Base-by-base conservation (phyloP, 768 basidiomycete species). In the Macrolepiota dolichaula region DNA sequence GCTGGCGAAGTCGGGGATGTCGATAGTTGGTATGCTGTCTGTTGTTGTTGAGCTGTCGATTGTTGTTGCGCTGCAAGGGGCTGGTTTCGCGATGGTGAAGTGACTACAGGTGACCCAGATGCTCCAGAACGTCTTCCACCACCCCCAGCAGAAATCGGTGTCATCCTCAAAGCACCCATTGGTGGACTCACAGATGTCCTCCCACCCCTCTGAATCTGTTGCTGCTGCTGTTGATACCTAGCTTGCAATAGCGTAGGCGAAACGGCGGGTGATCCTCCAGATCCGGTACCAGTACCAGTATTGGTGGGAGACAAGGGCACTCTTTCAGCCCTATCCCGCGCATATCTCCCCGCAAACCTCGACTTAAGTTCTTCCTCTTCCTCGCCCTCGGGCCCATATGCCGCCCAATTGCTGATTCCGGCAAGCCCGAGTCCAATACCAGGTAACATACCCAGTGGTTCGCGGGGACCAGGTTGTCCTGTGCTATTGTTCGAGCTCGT, bases 1-100 rank as follows among this genome's bases (percentile, higher is more conserved):
- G 59, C 61, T 6, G 73, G 70, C 2, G 70, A 72, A 25, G 71
- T 71, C 3, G 72, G 70, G 1, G 68, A 70, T 1, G 67, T 53
- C 10, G 63, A 65, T 42, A 51, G 24, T 24, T 24, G n/a, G 7
- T 42, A 52, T 12, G 24, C 22, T 32, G 27, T 40, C 36, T 32
- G 38, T 4, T 36, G 55, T 11, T 11, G 0, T 25, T 27, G 40
- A 0, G 17, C 13, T 22, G 35, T 15, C 19, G 52, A 19, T n/a
- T 32, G 37, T 27, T 13, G 52, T 37, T 40, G 32, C 11, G 24
- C 10, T n/a, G 38, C 37, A 10, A 1, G 35, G 22, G 15, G n/a
- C 5, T 12, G 51, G 53, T 13, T 57, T 53, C 2, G 57, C 37
- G 13, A n/a, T 29, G 54, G 38, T 24, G 54, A 55, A 9, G 42